A percentile compares a stretch with the other conserved stretches of the same genome.
Evolutionary conservation across 2,329 filamentous ascomycete species (phyloP).

Genomic region (Coniochaeta sp.): DNA sequence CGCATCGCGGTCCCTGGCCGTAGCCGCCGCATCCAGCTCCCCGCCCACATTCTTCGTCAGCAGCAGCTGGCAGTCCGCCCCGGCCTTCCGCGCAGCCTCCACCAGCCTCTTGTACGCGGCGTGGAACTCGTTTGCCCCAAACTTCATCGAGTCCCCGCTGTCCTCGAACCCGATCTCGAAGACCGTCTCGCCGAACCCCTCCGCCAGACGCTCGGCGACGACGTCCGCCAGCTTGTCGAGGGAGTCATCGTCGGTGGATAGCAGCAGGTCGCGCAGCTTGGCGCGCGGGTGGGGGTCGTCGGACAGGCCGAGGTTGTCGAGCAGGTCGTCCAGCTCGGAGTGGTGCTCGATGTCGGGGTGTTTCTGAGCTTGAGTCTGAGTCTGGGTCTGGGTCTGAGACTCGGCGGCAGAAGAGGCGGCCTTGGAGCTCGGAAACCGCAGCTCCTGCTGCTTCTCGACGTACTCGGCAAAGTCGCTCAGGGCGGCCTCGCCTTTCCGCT

Average conservation of each 20-base stretch:
- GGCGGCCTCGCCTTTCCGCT: slow-evolving; percentile 80
- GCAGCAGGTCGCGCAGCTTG: slow-evolving; percentile 68
- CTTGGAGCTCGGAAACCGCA: slow-evolving; percentile 48
- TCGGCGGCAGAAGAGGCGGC: slow-evolving; percentile 11
- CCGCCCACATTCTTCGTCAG: slow-evolving; percentile 89
- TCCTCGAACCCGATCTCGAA: slow-evolving; percentile 92
- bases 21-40: slow-evolving; percentile 60
- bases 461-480: slow-evolving; percentile 97
- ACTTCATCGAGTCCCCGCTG: slow-evolving; percentile 75
- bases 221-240: slow-evolving; percentile 57
- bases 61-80: slow-evolving; percentile 73
- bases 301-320: slow-evolving; percentile 76
- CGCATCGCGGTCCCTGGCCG: slow-evolving; percentile 60
- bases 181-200: slow-evolving; percentile 82
- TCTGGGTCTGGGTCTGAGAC: too few relatives aligned
- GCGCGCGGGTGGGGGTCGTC: slow-evolving; percentile 58
- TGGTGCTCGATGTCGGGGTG: slow-evolving; percentile 44
- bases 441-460: slow-evolving; percentile 85
- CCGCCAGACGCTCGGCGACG: slow-evolving; percentile 62
- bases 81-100: slow-evolving; percentile 54
- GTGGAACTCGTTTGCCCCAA: slow-evolving; percentile 70
- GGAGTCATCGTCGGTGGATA: slow-evolving; percentile 44
- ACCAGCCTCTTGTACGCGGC: slow-evolving; percentile 59
- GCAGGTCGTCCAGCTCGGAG: slow-evolving; percentile 83
- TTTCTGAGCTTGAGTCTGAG: slow-evolving; percentile 17